Evolutionary conservation across 1,284 basidiomycete genomes (phyloP).

Genomic region (Ustilago trichophora): DNA sequence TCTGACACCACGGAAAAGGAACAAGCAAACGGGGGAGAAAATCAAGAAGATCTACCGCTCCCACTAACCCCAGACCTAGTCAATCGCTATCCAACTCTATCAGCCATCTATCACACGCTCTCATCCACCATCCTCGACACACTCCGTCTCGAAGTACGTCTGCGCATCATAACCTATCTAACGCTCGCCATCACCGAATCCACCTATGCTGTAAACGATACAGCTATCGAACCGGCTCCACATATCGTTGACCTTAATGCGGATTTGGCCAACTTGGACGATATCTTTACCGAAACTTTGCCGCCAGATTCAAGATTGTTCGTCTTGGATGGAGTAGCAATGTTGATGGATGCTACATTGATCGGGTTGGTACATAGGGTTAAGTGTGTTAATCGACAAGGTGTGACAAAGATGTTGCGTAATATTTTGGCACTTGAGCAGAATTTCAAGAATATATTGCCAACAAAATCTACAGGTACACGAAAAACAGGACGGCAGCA

Average conservation of each 20-base stretch:
- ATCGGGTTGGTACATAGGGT: constrained; percentile 80
- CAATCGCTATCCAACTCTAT: constrained; percentile 74
- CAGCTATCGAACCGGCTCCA: constrained; percentile 84
- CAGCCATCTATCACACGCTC: constrained; percentile 88
- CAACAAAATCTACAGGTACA: no score
- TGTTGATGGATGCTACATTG: constrained; percentile 84
- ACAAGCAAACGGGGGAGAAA: not conserved
- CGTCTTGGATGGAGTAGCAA: constrained; percentile 85
- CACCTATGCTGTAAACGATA: constrained; percentile 72
- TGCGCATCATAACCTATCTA: constrained; percentile 83
- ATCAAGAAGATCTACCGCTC: constrained; percentile 33
- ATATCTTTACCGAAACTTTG: constrained; percentile 67
- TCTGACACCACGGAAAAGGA: not conserved
- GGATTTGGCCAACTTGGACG: constrained; percentile 81
- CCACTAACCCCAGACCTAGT: constrained; percentile 48
- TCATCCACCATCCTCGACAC: constrained; percentile 87
- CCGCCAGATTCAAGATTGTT: constrained; percentile 71
- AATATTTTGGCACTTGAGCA: constrained; percentile 94
- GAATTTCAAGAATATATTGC: constrained; percentile 74
- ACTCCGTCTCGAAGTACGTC: constrained; percentile 86
- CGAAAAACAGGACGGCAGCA: no score
- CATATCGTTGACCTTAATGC: constrained; percentile 87
- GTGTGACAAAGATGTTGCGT: constrained; percentile 86
- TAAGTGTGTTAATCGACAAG: constrained; percentile 77
- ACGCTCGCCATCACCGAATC: constrained; percentile 77